These are phyloP conservation scores for Neurospora tetrasperma DNA, from an alignment of 495 filamentous ascomycete species.

Conservation along the genomic window DNA sequence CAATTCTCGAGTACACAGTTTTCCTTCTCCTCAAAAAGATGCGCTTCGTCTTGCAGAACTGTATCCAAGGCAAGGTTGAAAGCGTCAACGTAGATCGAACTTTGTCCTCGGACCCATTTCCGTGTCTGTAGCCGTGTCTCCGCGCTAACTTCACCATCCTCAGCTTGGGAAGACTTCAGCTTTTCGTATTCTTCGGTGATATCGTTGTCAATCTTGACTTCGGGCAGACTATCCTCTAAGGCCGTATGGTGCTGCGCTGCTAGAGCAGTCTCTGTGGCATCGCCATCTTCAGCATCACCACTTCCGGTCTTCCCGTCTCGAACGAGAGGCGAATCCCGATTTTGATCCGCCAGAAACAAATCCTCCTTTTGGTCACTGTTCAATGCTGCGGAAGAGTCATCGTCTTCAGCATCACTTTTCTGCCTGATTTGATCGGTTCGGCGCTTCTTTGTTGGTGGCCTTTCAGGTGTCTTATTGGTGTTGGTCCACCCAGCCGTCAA, in stretches of 20 bases:
- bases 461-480: constrained; percentile 7
- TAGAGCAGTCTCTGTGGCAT: constrained; percentile 17
- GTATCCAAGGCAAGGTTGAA: constrained; percentile 91
- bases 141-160: constrained; percentile 29
- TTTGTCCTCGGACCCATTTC: constrained; percentile 43
- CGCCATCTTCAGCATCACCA: constrained; percentile 15
- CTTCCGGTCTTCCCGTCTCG: background rate
- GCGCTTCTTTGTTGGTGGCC: constrained; percentile 24
- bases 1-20: constrained; percentile 68
- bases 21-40: constrained; percentile 78
- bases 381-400: constrained; percentile 1
- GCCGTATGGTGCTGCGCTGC: constrained; percentile 43
- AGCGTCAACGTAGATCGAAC: constrained; percentile 93
- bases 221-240: constrained; percentile 66
- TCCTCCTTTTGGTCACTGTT: constrained; percentile 2
- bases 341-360: background rate
- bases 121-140: constrained; percentile 26
- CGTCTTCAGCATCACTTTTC: constrained; percentile 16
- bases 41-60: constrained; percentile 78
- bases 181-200: constrained; percentile 76
- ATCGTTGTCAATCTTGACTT: constrained; percentile 53
- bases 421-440: constrained; percentile 21
- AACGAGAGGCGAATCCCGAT: background rate
- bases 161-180: constrained; percentile 33
- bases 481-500: constrained; percentile 2